Conservation (phyloP, 257 asterid species). For the Catharanthus roseus region DNA sequence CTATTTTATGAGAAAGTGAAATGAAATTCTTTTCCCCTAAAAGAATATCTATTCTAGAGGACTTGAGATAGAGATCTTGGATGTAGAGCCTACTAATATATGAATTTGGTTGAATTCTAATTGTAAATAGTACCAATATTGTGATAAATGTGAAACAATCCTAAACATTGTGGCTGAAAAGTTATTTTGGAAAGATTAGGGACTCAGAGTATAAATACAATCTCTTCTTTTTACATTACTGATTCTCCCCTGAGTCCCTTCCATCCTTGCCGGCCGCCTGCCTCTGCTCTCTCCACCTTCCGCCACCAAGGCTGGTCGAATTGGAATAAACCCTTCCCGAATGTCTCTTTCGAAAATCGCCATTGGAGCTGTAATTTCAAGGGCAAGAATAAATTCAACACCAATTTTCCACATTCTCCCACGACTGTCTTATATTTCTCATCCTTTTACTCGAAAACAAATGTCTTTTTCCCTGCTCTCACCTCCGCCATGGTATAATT, state of each 20-base stretch:
- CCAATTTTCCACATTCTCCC: neutral
- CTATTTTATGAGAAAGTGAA: too few species aligned
- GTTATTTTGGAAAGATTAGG: neutral
- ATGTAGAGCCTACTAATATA: too few species aligned
- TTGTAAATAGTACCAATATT: too few species aligned
- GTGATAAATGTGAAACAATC: neutral
- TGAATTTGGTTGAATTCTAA: too few species aligned
- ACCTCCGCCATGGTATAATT: neutral
- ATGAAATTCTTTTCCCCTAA: too few species aligned
- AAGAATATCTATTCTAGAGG: too few species aligned
- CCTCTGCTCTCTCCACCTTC: neutral
- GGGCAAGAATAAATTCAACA: neutral
- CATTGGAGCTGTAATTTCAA: neutral
- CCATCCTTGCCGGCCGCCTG: neutral
- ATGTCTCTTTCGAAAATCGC: constrained; percentile 1
- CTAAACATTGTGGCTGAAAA: neutral
- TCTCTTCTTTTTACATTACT: neutral
- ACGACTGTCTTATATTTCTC: neutral
- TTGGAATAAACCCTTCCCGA: neutral
- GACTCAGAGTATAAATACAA: neutral
- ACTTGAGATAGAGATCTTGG: too few species aligned
- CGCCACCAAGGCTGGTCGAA: neutral
- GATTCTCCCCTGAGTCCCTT: neutral
- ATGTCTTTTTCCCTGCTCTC: too few species aligned
- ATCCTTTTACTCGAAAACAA: neutral